A percentile compares a stretch with the other conserved stretches of the same genome.
phyloP scores from a whole-genome alignment of 176 grass and related monocot species.

The Oryza longistaminata region DNA sequence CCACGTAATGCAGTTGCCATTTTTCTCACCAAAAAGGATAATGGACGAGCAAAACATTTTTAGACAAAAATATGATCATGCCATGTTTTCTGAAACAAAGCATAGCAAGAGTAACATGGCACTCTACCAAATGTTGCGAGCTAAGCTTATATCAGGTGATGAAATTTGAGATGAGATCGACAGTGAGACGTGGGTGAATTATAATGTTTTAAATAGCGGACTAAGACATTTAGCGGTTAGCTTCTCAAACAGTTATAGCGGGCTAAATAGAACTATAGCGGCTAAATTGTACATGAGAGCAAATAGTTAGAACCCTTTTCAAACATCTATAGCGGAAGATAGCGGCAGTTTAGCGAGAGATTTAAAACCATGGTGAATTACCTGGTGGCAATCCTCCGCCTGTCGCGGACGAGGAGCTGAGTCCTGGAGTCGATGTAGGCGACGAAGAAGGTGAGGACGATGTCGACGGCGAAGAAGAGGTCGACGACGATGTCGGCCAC shows the following conservation, averaged over 20 bases:
- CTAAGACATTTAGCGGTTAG: no score
- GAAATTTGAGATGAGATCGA: neutral
- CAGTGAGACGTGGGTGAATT: neutral
- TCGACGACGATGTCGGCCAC: slow-evolving; percentile 73
- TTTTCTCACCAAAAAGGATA: neutral
- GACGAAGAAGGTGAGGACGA: slow-evolving; percentile 88
- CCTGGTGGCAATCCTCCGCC: slow-evolving; percentile 68
- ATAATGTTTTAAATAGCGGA: no score
- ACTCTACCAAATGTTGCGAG: no score
- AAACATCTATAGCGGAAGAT: no score
- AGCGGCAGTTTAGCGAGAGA: no score
- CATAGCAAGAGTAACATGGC: neutral
- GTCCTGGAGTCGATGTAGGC: slow-evolving; percentile 85
- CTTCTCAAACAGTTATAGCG: no score
- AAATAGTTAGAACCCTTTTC: no score
- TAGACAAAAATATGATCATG: neutral
- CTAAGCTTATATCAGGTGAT: neutral
- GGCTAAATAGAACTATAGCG: no score
- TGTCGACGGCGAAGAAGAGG: slow-evolving; percentile 80
- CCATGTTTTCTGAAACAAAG: neutral
- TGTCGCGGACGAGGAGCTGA: slow-evolving; percentile 76
- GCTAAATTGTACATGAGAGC: no score
- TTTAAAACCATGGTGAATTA: no score
- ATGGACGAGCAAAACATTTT: neutral
- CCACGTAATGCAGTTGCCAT: neutral